phyloP scores from a whole-genome alignment of 129 eudicot genomes.

The Lonicera japonica region DNA sequence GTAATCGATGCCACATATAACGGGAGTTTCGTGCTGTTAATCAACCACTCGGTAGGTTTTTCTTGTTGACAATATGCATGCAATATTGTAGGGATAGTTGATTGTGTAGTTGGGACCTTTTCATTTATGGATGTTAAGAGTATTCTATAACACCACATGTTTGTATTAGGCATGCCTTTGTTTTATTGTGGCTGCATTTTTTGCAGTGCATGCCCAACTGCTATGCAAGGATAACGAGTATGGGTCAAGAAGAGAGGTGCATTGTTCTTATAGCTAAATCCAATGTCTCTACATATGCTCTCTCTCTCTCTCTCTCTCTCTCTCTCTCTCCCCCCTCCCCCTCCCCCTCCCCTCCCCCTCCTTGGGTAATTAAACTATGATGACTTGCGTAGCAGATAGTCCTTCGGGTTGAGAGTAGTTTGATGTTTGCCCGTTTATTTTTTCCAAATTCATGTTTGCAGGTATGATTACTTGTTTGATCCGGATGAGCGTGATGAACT shows the following conservation, averaged over 20 bases:
- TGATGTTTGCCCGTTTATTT: background rate
- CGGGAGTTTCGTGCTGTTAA: conserved; percentile 84
- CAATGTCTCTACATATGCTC: conserved; percentile 64
- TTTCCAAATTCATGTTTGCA: conserved; percentile 16
- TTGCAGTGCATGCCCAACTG: conserved; percentile 92
- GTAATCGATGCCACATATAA: conserved; percentile 76
- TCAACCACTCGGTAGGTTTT: conserved; percentile 88
- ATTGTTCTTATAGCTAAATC: conserved; percentile 78
- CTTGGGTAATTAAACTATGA: too few relatives aligned
- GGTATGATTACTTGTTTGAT: conserved; percentile 86
- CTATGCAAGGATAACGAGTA: conserved; percentile 79
- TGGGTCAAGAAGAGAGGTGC: conserved; percentile 61
- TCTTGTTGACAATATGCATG: too few relatives aligned
- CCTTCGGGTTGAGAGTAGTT: background rate
- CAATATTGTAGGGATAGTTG: too few relatives aligned
- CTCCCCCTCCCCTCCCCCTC: too few relatives aligned
- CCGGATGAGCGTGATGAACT: conserved; percentile 74
- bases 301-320: conserved; percentile 9
- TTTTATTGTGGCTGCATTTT: background rate
- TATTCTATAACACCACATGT: background rate
- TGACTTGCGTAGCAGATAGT: too few relatives aligned
- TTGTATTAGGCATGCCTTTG: background rate
- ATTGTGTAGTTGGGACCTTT: background rate
- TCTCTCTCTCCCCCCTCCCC: too few relatives aligned
- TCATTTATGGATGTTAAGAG: too few relatives aligned